phyloP scores from a whole-genome alignment of 2,329 filamentous ascomycete species.

The Alternaria sp. region DNA sequence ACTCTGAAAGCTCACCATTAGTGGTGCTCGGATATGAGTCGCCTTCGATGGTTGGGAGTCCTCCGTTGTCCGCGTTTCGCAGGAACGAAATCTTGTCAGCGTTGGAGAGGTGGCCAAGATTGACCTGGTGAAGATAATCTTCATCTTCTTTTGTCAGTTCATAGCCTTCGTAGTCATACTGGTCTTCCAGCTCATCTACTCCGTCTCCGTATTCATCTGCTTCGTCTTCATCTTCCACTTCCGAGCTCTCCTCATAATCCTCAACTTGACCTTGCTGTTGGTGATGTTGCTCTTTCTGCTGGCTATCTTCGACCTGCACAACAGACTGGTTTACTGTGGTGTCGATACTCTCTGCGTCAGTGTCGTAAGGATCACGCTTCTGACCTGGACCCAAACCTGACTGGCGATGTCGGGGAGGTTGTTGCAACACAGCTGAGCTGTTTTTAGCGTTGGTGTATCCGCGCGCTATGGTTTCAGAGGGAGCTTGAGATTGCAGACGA shows the following conservation, averaged over 20 bases:
- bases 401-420: conserved; percentile 22
- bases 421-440: conserved; percentile 22
- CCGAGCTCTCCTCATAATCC: conserved; percentile 17
- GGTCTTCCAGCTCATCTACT: neutral
- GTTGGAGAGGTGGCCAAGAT: conserved; percentile 1
- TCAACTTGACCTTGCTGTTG: conserved; percentile 19
- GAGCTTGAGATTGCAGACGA: conserved; percentile 20
- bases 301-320: conserved; percentile 29
- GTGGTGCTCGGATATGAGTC: conserved; percentile 52
- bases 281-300: conserved; percentile 14
- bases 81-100: conserved; percentile 15
- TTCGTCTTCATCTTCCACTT: conserved; percentile 16
- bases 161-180: conserved; percentile 1
- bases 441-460: conserved; percentile 22
- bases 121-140: conserved; percentile 3
- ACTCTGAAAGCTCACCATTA: conserved; percentile 38
- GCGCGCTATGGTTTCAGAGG: conserved; percentile 13
- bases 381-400: conserved; percentile 22
- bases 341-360: conserved; percentile 51
- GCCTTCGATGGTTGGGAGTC: conserved; percentile 29
- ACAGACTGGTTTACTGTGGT: conserved; percentile 41
- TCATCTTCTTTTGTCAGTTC: conserved; percentile 5
- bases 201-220: conserved; percentile 10
- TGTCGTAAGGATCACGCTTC: conserved; percentile 44
- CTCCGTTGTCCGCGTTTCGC: neutral